Conservation (phyloP, 805 yeast genomes). For the Tetrapisispora namnaoensis region DNA sequence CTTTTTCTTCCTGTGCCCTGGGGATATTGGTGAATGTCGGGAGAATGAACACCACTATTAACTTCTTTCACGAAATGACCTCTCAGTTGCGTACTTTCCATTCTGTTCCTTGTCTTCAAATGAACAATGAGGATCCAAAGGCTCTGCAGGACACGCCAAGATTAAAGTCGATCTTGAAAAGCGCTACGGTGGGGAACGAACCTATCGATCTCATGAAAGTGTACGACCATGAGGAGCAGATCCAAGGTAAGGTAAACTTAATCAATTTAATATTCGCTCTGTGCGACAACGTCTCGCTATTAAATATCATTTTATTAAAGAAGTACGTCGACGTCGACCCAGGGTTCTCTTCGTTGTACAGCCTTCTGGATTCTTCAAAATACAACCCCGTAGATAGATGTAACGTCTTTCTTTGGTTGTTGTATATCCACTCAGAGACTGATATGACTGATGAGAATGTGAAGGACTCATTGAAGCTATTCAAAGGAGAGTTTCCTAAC, state of each 20-base stretch:
- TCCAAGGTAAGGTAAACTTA: constrained; percentile 41
- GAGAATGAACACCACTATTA: constrained; percentile 87
- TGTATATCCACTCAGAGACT: constrained; percentile 75
- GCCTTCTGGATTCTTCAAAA: constrained; percentile 55
- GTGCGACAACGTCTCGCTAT: constrained; percentile 50
- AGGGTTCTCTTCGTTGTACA: constrained; percentile 39
- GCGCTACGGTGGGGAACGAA: constrained; percentile 24
- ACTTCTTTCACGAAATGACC: constrained; percentile 91
- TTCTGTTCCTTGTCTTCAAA: constrained; percentile 81
- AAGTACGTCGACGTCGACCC: constrained; percentile 29
- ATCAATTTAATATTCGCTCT: constrained; percentile 67
- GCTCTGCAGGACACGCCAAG: constrained; percentile 94
- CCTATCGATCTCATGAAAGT: constrained; percentile 46
- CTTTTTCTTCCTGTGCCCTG: constrained; percentile 66
- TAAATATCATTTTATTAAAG: constrained; percentile 31
- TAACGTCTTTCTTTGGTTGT: constrained; percentile 68
- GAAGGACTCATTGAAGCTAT: constrained; percentile 14
- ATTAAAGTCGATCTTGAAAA: constrained; percentile 74
- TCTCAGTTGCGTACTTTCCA: constrained; percentile 88
- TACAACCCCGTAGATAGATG: constrained; percentile 61
- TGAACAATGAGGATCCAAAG: constrained; percentile 40
- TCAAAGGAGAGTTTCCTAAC: constrained; percentile 6
- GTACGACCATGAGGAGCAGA: constrained; percentile 50
- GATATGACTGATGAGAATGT: constrained; percentile 44
- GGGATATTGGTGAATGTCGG: constrained; percentile 87